Percentiles rank a stretch among this genome's conserved stretches.
These are phyloP conservation scores for Yamadazyma philogaea DNA, from an alignment of 805 yeast species.

Conservation along the genomic window DNA sequence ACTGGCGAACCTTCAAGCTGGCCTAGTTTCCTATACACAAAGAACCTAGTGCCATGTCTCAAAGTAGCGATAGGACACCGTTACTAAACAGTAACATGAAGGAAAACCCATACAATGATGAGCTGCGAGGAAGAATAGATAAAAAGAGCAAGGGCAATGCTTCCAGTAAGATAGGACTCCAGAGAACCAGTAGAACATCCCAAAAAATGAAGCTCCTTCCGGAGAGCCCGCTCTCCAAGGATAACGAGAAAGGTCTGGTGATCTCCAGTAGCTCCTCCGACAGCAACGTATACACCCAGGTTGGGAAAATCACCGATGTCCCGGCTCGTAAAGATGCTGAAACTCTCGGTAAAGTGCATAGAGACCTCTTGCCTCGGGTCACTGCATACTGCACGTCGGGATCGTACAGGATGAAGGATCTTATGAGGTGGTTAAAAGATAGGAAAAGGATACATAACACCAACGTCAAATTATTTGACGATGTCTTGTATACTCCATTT, in stretches of 20 bases:
- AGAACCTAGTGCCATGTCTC: background rate
- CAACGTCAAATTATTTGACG: constrained; percentile 86
- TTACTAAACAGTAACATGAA: constrained; percentile 7
- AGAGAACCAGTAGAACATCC: constrained; percentile 69
- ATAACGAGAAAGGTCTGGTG: background rate
- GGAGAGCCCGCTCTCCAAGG: constrained; percentile 16
- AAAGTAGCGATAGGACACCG: constrained; percentile 10
- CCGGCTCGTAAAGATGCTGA: constrained; percentile 94
- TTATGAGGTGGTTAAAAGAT: constrained; percentile 80
- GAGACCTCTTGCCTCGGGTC: constrained; percentile 85
- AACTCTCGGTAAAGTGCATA: constrained; percentile 78
- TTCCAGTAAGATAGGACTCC: constrained; percentile 55
- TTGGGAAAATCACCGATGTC: constrained; percentile 75
- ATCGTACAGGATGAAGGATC: constrained; percentile 82
- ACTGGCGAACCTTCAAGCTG: background rate
- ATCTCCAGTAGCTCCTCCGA: constrained; percentile 13
- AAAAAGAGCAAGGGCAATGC: constrained; percentile 11
- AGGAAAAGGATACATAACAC: constrained; percentile 70
- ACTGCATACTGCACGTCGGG: constrained; percentile 97
- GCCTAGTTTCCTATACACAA: background rate
- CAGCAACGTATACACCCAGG: constrained; percentile 63
- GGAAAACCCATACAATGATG: constrained; percentile 16
- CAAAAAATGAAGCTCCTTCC: constrained; percentile 73
- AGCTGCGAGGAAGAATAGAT: background rate
- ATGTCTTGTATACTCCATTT: constrained; percentile 91